Percentiles rank a stretch among this genome's conserved stretches.
These are phyloP conservation scores for Geosmithia putterillii DNA, from an alignment of 2,329 filamentous ascomycete species.

Conservation along the genomic window DNA sequence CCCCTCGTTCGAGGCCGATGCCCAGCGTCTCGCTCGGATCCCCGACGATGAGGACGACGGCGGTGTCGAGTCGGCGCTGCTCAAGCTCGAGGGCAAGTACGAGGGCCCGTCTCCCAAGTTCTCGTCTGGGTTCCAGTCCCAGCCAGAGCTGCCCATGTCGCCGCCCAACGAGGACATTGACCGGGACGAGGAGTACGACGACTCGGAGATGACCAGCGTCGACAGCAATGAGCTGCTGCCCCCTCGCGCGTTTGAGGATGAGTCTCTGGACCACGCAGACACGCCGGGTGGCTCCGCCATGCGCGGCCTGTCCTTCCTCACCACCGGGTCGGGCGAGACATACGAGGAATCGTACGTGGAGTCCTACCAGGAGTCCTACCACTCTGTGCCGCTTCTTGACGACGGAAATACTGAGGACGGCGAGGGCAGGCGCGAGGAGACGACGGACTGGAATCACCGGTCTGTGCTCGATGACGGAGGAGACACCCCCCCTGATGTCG, in stretches of 20 bases:
- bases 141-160: too few relatives aligned
- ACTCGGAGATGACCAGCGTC: slow-evolving; percentile 1
- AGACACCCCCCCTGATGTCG: slow-evolving; percentile 12
- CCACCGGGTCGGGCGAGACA: slow-evolving; percentile 42
- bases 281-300: slow-evolving; percentile 14
- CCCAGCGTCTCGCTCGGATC: slow-evolving; percentile 75
- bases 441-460: slow-evolving; percentile 38
- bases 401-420: slow-evolving; percentile 46
- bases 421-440: slow-evolving; percentile 21
- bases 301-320: slow-evolving; percentile 34
- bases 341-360: not conserved
- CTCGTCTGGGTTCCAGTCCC: not conserved
- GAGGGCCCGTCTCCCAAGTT: slow-evolving; percentile 23
- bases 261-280: not conserved
- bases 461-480: slow-evolving; percentile 41
- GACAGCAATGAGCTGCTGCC: not conserved
- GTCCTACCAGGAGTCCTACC: slow-evolving; percentile 67
- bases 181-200: slow-evolving; percentile 1
- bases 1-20: slow-evolving; percentile 78
- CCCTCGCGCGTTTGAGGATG: not conserved
- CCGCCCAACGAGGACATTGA: slow-evolving; percentile 8
- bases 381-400: slow-evolving; percentile 65
- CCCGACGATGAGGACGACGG: slow-evolving; percentile 74
- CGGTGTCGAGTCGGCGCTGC: slow-evolving; percentile 80
- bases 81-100: slow-evolving; percentile 85